Evolutionary conservation across 768 basidiomycete species (phyloP).

Genomic region (Suillus occidentalis): DNA sequence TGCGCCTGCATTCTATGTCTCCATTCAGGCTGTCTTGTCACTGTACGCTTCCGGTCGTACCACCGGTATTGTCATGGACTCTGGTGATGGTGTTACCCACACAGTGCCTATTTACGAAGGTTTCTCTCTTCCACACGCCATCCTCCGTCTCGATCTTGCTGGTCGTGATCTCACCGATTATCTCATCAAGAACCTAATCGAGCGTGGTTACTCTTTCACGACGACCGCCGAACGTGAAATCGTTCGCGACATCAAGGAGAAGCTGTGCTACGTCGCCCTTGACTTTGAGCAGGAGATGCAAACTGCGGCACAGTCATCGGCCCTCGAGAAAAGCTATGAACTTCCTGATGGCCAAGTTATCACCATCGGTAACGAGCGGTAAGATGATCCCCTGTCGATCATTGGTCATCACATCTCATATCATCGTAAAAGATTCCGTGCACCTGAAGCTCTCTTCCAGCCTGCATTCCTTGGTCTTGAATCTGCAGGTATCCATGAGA

Average conservation of each 20-base stretch:
- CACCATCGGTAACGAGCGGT: slow-evolving; percentile 74
- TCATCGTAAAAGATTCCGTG: slow-evolving; percentile 45
- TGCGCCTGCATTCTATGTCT: slow-evolving; percentile 72
- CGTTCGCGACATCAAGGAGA: slow-evolving; percentile 94
- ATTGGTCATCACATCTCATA: slow-evolving; percentile 2
- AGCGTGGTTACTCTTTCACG: slow-evolving; percentile 93
- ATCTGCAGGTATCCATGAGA: slow-evolving; percentile 81
- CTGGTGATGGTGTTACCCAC: slow-evolving; percentile 95
- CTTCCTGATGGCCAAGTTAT: slow-evolving; percentile 93
- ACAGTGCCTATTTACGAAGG: slow-evolving; percentile 97
- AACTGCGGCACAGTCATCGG: slow-evolving; percentile 85
- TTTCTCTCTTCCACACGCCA: slow-evolving; percentile 90
- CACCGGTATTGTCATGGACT: slow-evolving; percentile 93
- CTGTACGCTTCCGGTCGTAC: slow-evolving; percentile 94
- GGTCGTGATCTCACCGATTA: slow-evolving; percentile 89
- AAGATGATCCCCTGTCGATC: slow-evolving; percentile 11
- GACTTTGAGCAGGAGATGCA: slow-evolving; percentile 94
- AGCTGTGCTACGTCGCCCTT: slow-evolving; percentile 90
- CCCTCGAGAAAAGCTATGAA: slow-evolving; percentile 92
- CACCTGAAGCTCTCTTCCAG: slow-evolving; percentile 59
- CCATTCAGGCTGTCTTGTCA: slow-evolving; percentile 73
- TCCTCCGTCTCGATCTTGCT: slow-evolving; percentile 87
- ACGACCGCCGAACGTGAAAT: slow-evolving; percentile 94
- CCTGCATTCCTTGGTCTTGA: slow-evolving; percentile 66
- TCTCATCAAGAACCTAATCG: slow-evolving; percentile 82